Base-by-base conservation (phyloP, 2,329 filamentous ascomycete genomes). In the Tolypocladium amazonense region DNA sequence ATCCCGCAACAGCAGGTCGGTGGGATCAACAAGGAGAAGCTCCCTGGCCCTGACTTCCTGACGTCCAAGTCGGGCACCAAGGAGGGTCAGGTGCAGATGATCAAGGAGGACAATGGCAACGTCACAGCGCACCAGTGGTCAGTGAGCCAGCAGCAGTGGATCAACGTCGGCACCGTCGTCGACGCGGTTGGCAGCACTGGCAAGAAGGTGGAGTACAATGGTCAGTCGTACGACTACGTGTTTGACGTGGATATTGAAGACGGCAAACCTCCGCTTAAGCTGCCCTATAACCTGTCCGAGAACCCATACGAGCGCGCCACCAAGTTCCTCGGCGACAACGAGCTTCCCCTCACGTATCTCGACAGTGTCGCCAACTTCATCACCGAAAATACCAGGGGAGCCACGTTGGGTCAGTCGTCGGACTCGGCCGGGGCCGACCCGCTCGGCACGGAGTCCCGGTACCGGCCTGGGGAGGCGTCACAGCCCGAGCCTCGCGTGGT, bases 241-340 rank as follows among this genome's bases (percentile, higher is more conserved):
- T 97, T 97, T 66, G 92, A 97, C 69, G 92, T 97, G 33, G 92
- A 96, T 67, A 95, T 97, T 63, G 90, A 96, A 71, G 93, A 97
- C 68, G 93, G 92, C 58, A 93, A 95, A 69, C 92, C 93, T 15
- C 86, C 93, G 0, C 79, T 97, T 54, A 97, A 97, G 73, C 80
- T 97, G n/a, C 92, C 93, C 0, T 97, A 89, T 75, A 97, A 97
- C 71, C 81, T 93, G 15, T 91, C 89, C 1, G 88, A 97, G 70
- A 97, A 97, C 66, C 90, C 92, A 0, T 97, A 95, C 72, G 90
- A 96, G 66, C 88, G 88, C 2, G 93, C 94, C 0, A 90, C 88
- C 41, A 96, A 91, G 69, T 99, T 97, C 66, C 87, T 97, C 56
- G 83, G 88, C 66, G 87, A 92, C 69, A 95, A 97, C 67, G 88